Conservation (phyloP, 2,329 filamentous ascomycete species). For the Fusarium nematophilum region DNA sequence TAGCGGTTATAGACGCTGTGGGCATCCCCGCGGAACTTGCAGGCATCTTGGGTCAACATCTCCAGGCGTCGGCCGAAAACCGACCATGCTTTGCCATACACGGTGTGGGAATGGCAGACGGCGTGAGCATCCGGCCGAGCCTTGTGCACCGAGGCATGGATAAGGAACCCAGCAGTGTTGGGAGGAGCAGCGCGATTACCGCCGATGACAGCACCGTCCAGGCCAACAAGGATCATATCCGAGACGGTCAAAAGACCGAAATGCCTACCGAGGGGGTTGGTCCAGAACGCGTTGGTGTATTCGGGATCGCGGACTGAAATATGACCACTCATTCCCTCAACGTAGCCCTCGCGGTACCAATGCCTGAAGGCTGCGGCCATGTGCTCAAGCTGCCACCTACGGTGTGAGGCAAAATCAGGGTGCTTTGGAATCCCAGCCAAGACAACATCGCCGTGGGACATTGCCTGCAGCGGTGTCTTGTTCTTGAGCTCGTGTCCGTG, state of each 20-base stretch:
- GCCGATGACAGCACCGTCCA: slow-evolving; percentile 69
- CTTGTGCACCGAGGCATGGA: slow-evolving; percentile 73
- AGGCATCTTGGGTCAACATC: slow-evolving; percentile 75
- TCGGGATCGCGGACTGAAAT: slow-evolving; percentile 75
- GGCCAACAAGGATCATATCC: slow-evolving; percentile 77
- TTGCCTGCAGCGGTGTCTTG: too few relatives aligned
- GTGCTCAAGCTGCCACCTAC: slow-evolving; percentile 62
- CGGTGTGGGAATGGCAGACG: slow-evolving; percentile 75
- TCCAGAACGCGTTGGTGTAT: slow-evolving; percentile 72
- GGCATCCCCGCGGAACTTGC: slow-evolving; percentile 69
- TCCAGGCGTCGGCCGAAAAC: slow-evolving; percentile 72
- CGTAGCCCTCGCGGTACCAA: slow-evolving; percentile 73
- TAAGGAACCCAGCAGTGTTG: slow-evolving; percentile 76
- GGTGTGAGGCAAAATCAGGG: too few relatives aligned
- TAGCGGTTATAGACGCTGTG: slow-evolving; percentile 74
- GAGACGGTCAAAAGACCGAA: slow-evolving; percentile 73
- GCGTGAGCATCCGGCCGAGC: slow-evolving; percentile 73
- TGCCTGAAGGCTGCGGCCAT: slow-evolving; percentile 76
- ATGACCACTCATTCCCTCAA: slow-evolving; percentile 76
- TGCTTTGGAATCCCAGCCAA: too few relatives aligned
- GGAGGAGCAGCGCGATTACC: slow-evolving; percentile 69
- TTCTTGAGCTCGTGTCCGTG: too few relatives aligned
- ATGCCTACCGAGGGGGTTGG: slow-evolving; percentile 71
- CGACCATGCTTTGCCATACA: slow-evolving; percentile 74
- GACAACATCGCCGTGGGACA: too few relatives aligned